Evolutionary conservation across 2,329 filamentous ascomycete genomes (phyloP).

Genomic region (Exophiala sideris): DNA sequence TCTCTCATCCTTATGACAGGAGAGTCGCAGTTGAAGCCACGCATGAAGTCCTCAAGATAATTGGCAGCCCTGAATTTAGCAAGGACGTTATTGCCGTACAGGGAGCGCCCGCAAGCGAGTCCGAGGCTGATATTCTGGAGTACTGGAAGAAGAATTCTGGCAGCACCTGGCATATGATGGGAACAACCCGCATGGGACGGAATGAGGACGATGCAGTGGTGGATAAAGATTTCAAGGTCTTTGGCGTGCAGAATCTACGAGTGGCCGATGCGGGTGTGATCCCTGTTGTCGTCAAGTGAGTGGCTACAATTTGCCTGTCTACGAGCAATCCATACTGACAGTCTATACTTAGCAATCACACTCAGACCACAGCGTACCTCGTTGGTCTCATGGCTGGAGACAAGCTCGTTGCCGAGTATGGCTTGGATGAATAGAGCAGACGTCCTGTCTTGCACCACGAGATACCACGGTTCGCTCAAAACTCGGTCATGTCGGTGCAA

Average conservation of each 20-base stretch:
- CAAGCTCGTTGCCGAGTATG: constrained; percentile 47
- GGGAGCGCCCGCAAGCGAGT: constrained; percentile 45
- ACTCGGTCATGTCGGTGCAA: too few relatives aligned
- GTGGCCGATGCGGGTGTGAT: constrained; percentile 45
- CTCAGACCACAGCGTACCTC: constrained; percentile 54
- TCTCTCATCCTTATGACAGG: constrained; percentile 55
- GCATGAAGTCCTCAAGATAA: constrained; percentile 43
- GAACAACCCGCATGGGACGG: constrained; percentile 58
- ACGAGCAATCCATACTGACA: constrained; percentile 2
- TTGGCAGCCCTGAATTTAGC: constrained; percentile 44
- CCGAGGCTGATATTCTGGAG: constrained; percentile 53
- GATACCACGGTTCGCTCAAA: not conserved
- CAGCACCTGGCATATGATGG: constrained; percentile 56
- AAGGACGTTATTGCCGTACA: constrained; percentile 45
- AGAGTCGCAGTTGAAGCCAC: constrained; percentile 49
- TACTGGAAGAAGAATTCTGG: constrained; percentile 45
- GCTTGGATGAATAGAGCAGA: constrained; percentile 28
- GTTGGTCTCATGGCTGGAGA: constrained; percentile 53
- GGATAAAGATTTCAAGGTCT: constrained; percentile 42
- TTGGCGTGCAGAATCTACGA: constrained; percentile 38
- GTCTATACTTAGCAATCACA: constrained; percentile 43
- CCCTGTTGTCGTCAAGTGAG: constrained; percentile 36
- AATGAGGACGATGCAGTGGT: constrained; percentile 47
- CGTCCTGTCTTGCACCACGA: not conserved
- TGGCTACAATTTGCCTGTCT: not conserved